Evolutionary conservation across 495 filamentous ascomycete genomes (phyloP), one percentile per base, ranked within the genome.

Genomic region (Mytilinidion resinicola): DNA sequence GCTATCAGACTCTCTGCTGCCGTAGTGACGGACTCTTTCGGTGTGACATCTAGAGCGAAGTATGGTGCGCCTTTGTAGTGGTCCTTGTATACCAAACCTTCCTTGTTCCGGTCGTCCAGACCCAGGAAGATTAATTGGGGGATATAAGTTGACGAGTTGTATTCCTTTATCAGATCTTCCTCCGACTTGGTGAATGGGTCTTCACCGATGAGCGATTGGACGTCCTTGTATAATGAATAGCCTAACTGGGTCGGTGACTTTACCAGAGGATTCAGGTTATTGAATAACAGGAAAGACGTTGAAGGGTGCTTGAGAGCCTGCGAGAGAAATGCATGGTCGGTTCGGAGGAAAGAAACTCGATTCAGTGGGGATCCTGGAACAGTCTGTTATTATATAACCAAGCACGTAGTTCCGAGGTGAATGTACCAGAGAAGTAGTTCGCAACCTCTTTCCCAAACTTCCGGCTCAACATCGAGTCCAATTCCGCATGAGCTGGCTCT

Each of bases 371-470:
- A 87, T 57, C 85, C 85, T 87, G 55, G 12, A 20, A 9, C 25
- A 11, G n/a, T 35, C 50, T 56, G 41, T 54, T 21, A 20, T 53
- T 30, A 20, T 20, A 30, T 25, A 17, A 34, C 43, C 20, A 47
- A 19, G 37, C n/a, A 57, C 25, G 6, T 35, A 20, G 21, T 15
- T 10, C 12, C 9, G 20, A n/a, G 17, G 33, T 30, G 20, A n/a
- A 20, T 12, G 30, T 82, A 80, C 91, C 90, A 57, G 89, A 87
- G 77, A 96, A 97, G 80, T 97, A 98, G 75, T 98, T 97, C 63
- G 86, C 84, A 11, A 90, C 83, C 75, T 97, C 93, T 63, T 78
- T 85, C 65, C 93, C 93, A 72, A 96, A 96, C 59, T 88, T 93
- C 48, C 85, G 80, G 43, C 86, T 82, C 63, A 98, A 76, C 84